Evolutionary conservation across 345 rosid species (phyloP), one percentile per base, ranked within the genome.

Genomic region (Cardamine chenopodiifolia): DNA sequence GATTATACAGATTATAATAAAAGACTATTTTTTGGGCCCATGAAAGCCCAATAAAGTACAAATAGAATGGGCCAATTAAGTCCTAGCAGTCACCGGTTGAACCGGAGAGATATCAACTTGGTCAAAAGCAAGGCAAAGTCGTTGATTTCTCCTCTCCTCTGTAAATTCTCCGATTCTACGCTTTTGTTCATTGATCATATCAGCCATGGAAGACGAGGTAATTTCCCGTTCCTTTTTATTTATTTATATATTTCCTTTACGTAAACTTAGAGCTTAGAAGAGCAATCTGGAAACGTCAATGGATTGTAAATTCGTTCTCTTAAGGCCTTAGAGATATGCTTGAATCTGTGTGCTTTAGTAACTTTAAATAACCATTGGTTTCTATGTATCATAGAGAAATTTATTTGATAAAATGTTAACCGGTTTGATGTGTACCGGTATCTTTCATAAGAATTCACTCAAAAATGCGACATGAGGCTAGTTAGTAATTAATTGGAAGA

Each of bases 201-300:
- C 83, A n/a, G 70, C 53, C 75, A 85, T 82, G 86, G 85, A n/a
- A n/a, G n/a, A n/a, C n/a, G n/a, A n/a, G n/a, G 86, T 85, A 69
- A 68, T 34, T 1, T 58, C 39, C 22, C 52, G 3, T 5, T 66
- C 67, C 28, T 12, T 15, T 50, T 25, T 40, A n/a, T n/a, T n/a
- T n/a, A n/a, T n/a, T 13, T 57, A 2, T 48, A 48, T 48, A 48
- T 26, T n/a, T n/a, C n/a, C 32, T 48, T 25, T 42, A 12, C 7
- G 42, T n/a, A 50, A 42, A 18, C 2, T 4, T n/a, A 35, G 11
- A 42, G n/a, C 45, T 48, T 14, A 18, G 22, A 50, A 67, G 22
- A 67, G 12, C 11, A 34, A 71, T 50, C 49, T 2, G 31, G 12
- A 57, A 57, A 47, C 17, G 58, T 18, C 48, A 58, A 9, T 42